Evolutionary conservation across 2,329 filamentous ascomycete genomes (phyloP).

Genomic region (Pseudocercospora cruenta): DNA sequence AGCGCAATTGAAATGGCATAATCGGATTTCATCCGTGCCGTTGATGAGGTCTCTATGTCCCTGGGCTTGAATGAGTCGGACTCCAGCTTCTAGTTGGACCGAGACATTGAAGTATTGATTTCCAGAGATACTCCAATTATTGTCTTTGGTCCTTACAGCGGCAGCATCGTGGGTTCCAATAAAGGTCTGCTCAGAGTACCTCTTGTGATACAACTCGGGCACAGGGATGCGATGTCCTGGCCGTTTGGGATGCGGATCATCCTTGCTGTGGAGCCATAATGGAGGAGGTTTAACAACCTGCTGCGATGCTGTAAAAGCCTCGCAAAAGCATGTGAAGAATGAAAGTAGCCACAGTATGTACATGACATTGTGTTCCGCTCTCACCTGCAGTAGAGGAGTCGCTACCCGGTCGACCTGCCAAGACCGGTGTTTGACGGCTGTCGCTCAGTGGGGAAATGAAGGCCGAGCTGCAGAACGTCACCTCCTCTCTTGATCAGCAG

Average conservation of each 20-base stretch:
- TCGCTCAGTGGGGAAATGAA: background rate
- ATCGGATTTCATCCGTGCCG: conserved; percentile 28
- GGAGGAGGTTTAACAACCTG: background rate
- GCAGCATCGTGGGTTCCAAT: conserved; percentile 68
- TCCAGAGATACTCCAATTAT: conserved; percentile 37
- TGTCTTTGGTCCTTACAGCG: conserved; percentile 53
- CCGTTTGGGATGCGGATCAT: conserved; percentile 25
- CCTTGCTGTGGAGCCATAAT: background rate
- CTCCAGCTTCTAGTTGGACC: conserved; percentile 55
- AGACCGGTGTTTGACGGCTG: background rate
- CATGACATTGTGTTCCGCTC: background rate
- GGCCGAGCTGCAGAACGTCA: background rate
- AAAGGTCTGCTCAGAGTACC: conserved; percentile 63
- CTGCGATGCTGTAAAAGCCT: background rate
- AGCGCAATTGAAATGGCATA: conserved; percentile 36
- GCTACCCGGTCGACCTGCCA: background rate
- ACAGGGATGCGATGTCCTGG: conserved; percentile 25
- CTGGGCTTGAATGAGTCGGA: conserved; percentile 33
- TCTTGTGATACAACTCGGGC: conserved; percentile 57
- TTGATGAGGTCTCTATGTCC: conserved; percentile 28
- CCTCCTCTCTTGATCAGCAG: background rate
- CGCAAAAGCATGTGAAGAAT: background rate
- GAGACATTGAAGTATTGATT: conserved; percentile 50
- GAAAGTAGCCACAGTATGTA: background rate
- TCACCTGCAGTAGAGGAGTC: background rate